Conservation (phyloP, 108 stramenopile species). For the Nannochloropsis gaditana region DNA sequence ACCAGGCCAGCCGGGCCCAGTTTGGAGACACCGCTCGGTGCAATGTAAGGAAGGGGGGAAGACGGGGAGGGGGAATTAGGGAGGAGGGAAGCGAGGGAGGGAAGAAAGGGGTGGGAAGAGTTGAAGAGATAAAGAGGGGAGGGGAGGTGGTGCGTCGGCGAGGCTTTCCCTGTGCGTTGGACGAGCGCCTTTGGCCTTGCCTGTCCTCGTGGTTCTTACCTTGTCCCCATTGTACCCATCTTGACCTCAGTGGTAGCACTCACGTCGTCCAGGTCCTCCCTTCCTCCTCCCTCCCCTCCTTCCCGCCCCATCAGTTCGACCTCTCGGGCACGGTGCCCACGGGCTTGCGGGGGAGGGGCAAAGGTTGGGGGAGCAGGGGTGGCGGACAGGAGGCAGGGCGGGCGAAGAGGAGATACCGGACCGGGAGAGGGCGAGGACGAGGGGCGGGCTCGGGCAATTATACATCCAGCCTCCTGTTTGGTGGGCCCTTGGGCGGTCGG, state of each 20-base stretch:
- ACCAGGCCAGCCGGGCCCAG: slow-evolving; percentile 27
- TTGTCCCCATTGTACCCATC: no score
- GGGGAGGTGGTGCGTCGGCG: no score
- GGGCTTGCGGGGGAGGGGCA: background rate
- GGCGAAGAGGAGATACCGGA: background rate
- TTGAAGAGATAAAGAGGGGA: no score
- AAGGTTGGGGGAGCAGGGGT: background rate
- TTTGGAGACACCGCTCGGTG: slow-evolving; percentile 35
- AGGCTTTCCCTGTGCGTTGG: no score
- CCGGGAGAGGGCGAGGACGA: background rate
- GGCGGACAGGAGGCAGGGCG: background rate
- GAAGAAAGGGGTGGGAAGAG: background rate
- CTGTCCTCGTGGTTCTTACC: no score
- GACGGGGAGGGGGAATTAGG: slow-evolving; percentile 11
- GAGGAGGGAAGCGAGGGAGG: background rate
- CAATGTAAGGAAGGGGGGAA: slow-evolving; percentile 35
- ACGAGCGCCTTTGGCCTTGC: no score
- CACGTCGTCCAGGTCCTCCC: background rate
- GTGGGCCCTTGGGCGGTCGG: background rate
- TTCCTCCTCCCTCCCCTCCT: background rate
- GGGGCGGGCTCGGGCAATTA: background rate
- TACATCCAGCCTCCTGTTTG: background rate
- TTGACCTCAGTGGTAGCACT: background rate
- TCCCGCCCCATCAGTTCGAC: background rate
- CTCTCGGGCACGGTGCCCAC: background rate